Percentiles rank a stretch among this genome's conserved stretches.
These are phyloP conservation scores for Trichoderma sp. DNA, from an alignment of 2,329 filamentous ascomycete genomes.

Conservation along the genomic window DNA sequence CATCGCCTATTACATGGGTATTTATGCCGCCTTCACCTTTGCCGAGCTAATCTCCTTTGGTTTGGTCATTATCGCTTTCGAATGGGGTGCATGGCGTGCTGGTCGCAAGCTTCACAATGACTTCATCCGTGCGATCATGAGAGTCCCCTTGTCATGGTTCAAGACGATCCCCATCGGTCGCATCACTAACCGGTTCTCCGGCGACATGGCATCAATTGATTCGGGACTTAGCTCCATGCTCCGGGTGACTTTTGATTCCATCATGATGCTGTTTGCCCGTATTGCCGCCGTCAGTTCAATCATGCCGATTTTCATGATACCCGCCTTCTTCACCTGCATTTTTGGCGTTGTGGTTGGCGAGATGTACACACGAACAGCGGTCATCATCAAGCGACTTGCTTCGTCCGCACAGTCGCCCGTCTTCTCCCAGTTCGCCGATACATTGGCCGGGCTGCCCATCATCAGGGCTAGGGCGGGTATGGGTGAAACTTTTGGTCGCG, in stretches of 20 bases:
- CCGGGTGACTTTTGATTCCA: constrained; percentile 41
- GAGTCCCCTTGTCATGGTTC: constrained; percentile 56
- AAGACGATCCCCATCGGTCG: constrained; percentile 52
- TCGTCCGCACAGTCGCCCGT: constrained; percentile 52
- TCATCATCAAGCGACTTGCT: constrained; percentile 45
- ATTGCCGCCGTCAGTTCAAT: constrained; percentile 49
- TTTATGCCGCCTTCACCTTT: constrained; percentile 48
- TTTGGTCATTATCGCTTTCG: constrained; percentile 46
- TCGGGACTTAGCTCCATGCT: constrained; percentile 46
- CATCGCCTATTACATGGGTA: constrained; percentile 50
- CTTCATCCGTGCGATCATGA: constrained; percentile 51
- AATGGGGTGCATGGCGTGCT: constrained; percentile 56
- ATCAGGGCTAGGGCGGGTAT: constrained; percentile 52
- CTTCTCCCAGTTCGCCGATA: constrained; percentile 56
- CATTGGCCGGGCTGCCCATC: constrained; percentile 47
- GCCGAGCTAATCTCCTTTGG: constrained; percentile 43
- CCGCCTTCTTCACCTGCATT: constrained; percentile 44
- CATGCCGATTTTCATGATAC: constrained; percentile 50
- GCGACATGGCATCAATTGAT: constrained; percentile 57
- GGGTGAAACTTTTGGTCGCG: constrained; percentile 45
- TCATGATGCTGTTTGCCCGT: constrained; percentile 44
- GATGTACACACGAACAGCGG: constrained; percentile 49
- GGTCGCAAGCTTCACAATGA: constrained; percentile 51
- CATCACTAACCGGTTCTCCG: constrained; percentile 54
- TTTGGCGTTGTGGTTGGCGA: constrained; percentile 47